phyloP scores from a whole-genome alignment of 1,284 basidiomycete genomes.

The Trametes versicolor region DNA sequence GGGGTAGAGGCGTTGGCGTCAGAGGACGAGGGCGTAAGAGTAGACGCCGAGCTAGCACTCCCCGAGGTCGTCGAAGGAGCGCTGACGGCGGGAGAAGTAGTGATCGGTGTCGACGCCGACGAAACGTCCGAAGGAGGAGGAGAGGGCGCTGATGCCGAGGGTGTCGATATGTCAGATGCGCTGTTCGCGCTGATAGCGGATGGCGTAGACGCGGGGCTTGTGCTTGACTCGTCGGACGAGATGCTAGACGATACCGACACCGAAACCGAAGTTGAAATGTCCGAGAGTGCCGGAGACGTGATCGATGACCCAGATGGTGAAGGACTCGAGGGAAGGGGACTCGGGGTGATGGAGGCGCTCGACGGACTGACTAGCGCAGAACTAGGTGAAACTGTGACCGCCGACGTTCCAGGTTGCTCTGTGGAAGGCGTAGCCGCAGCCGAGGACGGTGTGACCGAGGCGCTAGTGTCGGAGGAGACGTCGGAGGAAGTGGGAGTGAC shows the following conservation, averaged over 20 bases:
- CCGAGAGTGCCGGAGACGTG: neutral
- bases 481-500: neutral
- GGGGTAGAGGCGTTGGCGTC: neutral
- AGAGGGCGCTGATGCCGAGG: neutral
- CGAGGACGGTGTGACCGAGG: neutral
- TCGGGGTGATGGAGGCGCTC: neutral
- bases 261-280: neutral
- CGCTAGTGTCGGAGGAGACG: neutral
- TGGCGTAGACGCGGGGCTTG: neutral
- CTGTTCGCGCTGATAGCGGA: neutral
- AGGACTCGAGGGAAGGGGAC: neutral
- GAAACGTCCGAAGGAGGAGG: neutral
- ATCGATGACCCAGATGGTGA: neutral
- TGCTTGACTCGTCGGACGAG: neutral
- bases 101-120: slow-evolving; percentile 9
- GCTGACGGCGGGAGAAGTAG: slow-evolving; percentile 5
- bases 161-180: slow-evolving; percentile 1
- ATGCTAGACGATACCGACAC: neutral
- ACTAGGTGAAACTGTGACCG: neutral
- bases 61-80: neutral
- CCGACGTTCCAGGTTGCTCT: neutral
- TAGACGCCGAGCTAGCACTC: slow-evolving; percentile 9
- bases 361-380: neutral
- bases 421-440: neutral
- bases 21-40: slow-evolving; percentile 17